These are phyloP conservation scores for Leishmania major DNA, from an alignment of 208 protist genomes.

Conservation along the genomic window DNA sequence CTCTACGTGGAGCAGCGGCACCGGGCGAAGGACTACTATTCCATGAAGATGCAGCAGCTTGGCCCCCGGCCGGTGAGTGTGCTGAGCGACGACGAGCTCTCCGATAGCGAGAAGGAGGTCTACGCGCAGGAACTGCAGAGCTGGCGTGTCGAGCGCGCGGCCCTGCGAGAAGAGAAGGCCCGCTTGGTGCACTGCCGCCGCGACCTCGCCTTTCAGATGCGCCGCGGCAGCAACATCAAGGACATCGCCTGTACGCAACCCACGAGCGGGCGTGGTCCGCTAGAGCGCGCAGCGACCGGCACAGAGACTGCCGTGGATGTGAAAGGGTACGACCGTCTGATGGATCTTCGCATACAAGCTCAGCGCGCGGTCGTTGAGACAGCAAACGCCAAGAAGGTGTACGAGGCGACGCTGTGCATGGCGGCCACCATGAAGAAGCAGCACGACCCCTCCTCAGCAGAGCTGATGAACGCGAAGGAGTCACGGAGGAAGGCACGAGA, in stretches of 20 bases:
- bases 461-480: conserved; percentile 12
- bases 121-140: conserved; percentile 34
- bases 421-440: conserved; percentile 16
- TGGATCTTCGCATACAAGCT: conserved; percentile 44
- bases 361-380: conserved; percentile 33
- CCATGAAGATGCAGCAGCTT: conserved; percentile 22
- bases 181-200: conserved; percentile 35
- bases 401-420: conserved; percentile 7
- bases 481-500: conserved; percentile 8
- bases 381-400: conserved; percentile 28
- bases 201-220: conserved; percentile 57
- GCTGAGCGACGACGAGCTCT: conserved; percentile 48
- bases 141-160: conserved; percentile 60
- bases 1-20: conserved; percentile 28
- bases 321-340: conserved; percentile 42
- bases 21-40: conserved; percentile 30
- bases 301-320: conserved; percentile 34
- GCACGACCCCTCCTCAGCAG: conserved; percentile 6
- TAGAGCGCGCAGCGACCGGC: conserved; percentile 23
- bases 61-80: conserved; percentile 25
- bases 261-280: conserved; percentile 30
- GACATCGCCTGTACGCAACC: conserved; percentile 32
- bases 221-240: conserved; percentile 78
- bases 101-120: conserved; percentile 23
- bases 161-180: conserved; percentile 38